Conservation (phyloP, 2,329 filamentous ascomycete species). For the Fusarium haematococcum region DNA sequence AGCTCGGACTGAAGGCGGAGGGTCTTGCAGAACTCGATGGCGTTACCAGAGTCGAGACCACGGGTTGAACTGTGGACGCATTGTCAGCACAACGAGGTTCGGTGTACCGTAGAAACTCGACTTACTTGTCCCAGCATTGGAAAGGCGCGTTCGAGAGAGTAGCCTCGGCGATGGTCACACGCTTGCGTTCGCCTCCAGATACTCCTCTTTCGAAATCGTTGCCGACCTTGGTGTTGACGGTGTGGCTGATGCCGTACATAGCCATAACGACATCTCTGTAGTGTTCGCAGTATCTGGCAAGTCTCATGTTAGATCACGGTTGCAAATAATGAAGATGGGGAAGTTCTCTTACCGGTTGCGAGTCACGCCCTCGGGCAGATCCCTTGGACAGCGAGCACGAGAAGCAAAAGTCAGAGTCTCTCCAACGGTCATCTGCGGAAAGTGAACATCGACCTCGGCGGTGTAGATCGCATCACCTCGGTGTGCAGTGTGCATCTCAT, state of each 20-base stretch:
- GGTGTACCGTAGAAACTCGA: neutral
- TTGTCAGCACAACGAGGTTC: neutral
- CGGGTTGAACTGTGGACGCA: constrained; percentile 52
- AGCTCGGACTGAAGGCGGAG: constrained; percentile 70
- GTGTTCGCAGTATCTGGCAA: constrained; percentile 53
- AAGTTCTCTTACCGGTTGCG: constrained; percentile 58
- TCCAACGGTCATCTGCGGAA: constrained; percentile 77
- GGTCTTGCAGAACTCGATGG: constrained; percentile 72
- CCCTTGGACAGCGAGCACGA: constrained; percentile 70
- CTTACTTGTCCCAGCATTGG: constrained; percentile 76
- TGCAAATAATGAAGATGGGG: neutral
- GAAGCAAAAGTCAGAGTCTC: constrained; percentile 82
- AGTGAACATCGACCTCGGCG: constrained; percentile 82
- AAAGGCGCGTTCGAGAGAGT: constrained; percentile 54
- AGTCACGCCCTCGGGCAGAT: constrained; percentile 66
- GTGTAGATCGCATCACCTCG: constrained; percentile 86
- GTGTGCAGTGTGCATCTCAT: constrained; percentile 79
- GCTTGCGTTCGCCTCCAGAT: constrained; percentile 62
- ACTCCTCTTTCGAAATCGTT: constrained; percentile 73
- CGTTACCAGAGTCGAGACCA: constrained; percentile 72
- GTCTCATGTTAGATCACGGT: too few relatives aligned
- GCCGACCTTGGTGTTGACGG: constrained; percentile 73
- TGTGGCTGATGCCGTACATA: constrained; percentile 76
- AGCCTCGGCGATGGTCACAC: constrained; percentile 51
- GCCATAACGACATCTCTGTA: constrained; percentile 77